Conservation (phyloP, 306 rosid species). For the Prunus mira region DNA sequence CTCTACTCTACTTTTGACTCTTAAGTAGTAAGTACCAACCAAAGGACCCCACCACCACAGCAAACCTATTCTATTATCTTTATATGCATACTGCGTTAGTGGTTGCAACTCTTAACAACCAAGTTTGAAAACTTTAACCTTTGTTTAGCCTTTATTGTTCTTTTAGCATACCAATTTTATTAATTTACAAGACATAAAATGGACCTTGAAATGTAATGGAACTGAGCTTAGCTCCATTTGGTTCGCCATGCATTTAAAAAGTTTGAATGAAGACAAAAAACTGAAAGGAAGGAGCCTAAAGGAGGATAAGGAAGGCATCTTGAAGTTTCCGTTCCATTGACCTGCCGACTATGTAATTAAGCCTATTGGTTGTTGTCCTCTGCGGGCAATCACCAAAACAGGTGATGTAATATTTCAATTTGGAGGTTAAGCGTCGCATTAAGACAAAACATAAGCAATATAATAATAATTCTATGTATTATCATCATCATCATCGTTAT, state of each 20-base stretch:
- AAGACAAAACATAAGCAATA: neutral
- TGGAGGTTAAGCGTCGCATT: neutral
- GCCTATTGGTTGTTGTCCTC: neutral
- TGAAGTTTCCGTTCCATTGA: neutral
- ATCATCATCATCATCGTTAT: neutral
- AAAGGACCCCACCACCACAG: neutral
- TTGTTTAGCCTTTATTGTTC: neutral
- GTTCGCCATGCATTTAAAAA: neutral
- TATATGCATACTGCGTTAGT: neutral
- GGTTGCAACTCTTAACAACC: neutral
- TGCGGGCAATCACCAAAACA: slow-evolving; percentile 16
- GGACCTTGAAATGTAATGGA: too few relatives aligned
- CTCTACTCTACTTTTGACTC: neutral
- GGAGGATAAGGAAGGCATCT: neutral
- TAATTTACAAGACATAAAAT: too few relatives aligned
- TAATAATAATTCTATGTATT: neutral
- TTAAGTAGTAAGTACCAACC: neutral
- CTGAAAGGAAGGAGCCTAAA: neutral
- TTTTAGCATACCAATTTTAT: too few relatives aligned
- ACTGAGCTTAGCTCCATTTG: neutral
- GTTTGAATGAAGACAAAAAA: neutral
- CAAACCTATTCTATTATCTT: too few relatives aligned
- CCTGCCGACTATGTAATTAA: neutral
- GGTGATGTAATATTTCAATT: slow-evolving; percentile 16
- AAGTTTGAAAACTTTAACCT: neutral